These are phyloP conservation scores for Acephala macrosclerotiorum DNA, from an alignment of 2,329 filamentous ascomycete genomes.

Conservation along the genomic window DNA sequence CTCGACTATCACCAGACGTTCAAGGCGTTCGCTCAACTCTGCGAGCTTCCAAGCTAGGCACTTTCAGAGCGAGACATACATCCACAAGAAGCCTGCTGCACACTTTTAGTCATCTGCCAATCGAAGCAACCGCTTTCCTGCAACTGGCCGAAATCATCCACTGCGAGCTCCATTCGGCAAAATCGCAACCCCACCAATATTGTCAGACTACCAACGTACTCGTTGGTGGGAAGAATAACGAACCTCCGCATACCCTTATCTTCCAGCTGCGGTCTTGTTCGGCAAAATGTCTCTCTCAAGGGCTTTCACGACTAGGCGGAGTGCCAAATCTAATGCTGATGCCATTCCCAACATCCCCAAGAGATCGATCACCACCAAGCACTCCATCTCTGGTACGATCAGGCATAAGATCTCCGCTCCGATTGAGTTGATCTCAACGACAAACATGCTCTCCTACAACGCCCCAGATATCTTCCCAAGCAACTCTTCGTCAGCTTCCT, in stretches of 20 bases:
- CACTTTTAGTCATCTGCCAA: slow-evolving; percentile 29
- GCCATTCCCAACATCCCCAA: slow-evolving; percentile 32
- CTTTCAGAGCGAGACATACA: neutral
- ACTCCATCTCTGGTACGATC: slow-evolving; percentile 36
- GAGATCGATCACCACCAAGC: slow-evolving; percentile 40
- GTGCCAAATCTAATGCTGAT: slow-evolving; percentile 53
- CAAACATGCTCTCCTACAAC: slow-evolving; percentile 95
- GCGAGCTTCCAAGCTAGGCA: slow-evolving; percentile 12
- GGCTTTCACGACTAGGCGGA: slow-evolving; percentile 74
- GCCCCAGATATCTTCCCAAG: slow-evolving; percentile 76
- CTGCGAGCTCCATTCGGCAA: slow-evolving; percentile 21
- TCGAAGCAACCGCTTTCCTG: slow-evolving; percentile 17
- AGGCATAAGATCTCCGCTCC: slow-evolving; percentile 83
- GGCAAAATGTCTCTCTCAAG: slow-evolving; percentile 64
- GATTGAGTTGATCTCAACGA: slow-evolving; percentile 87
- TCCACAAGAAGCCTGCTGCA: slow-evolving; percentile 22
- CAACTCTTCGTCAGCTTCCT: slow-evolving; percentile 37
- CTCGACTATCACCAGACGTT: slow-evolving; percentile 9
- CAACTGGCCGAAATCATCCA: slow-evolving; percentile 18
- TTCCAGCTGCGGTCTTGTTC: slow-evolving; percentile 28
- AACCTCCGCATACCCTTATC: slow-evolving; percentile 11
- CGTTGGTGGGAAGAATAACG: slow-evolving; percentile 22
- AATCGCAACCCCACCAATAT: slow-evolving; percentile 34
- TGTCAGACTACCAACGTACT: slow-evolving; percentile 4
- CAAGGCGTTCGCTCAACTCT: slow-evolving; percentile 15